Base-by-base conservation (phyloP, 2,329 filamentous ascomycete genomes). In the Arthrinium phaeospermum region DNA sequence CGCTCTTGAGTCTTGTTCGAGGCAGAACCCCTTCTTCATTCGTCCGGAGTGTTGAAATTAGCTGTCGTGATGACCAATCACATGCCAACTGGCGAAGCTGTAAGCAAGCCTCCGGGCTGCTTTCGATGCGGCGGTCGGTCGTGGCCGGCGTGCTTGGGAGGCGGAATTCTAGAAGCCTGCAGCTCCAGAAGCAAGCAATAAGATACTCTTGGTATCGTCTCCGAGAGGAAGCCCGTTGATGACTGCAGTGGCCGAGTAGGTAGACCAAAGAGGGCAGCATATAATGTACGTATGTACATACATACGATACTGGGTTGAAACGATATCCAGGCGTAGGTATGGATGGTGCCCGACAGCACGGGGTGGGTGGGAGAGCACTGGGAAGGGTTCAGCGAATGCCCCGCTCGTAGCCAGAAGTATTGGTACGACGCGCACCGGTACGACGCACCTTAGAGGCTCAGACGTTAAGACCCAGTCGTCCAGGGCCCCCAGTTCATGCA, bases 401-500 rank as follows among this genome's bases (percentile, higher is more conserved):
- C 57, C 57, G 57, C 57, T 64, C 57, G 57, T 64, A 64, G 57
- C n/a, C 19, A 7, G 22, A 64, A 64, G 57, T 64, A 64, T 14
- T 24, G 57, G 57, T 64, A 64, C 57, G 57, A 64, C 53, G 53
- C 53, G 53, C 53, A 37, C 30, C 30, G 53, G 30, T 64, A 24
- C 57, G 57, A 41, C 41, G 57, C 34, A 41, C 57, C 19, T 64
- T 41, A 64, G 57, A 64, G 57, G 30, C 57, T 64, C 57, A 41
- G 57, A 34, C 57, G 22, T 64, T 64, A 41, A 34, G 57, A 64
- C 57, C 57, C 57, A 64, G 19, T 41, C 22, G 34, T 7, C 30
- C 57, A 64, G 57, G 51, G 34, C 30, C 57, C 57, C 57, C 57
- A 64, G 57, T 64, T 64, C 57, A 64, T 64, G 57, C 57, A 64